Evolutionary conservation across 495 filamentous ascomycete species (phyloP).

Genomic region (Neurospora sp.): DNA sequence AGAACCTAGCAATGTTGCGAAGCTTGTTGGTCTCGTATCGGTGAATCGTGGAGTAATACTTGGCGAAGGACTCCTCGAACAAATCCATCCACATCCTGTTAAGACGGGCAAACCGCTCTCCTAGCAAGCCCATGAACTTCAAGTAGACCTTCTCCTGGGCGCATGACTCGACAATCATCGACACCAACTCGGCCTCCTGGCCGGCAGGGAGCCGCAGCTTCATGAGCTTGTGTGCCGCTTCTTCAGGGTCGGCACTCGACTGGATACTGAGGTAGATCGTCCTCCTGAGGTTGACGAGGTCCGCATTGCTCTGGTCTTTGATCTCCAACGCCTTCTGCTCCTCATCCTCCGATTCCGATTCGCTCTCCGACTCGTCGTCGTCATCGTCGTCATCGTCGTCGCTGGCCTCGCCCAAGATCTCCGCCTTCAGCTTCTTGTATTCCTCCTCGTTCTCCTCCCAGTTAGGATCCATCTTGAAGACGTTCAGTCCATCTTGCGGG

Average conservation of each 20-base stretch:
- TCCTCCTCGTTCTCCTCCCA: constrained; percentile 87
- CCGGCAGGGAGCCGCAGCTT: constrained; percentile 82
- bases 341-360: constrained; percentile 71
- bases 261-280: constrained; percentile 97
- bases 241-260: constrained; percentile 88
- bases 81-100: constrained; percentile 90
- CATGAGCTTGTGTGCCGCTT: constrained; percentile 91
- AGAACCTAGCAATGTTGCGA: constrained; percentile 90
- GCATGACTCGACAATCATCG: constrained; percentile 95
- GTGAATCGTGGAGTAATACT: constrained; percentile 96
- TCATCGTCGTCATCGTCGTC: constrained; percentile 64
- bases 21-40: constrained; percentile 90
- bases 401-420: constrained; percentile 87
- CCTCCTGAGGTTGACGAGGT: constrained; percentile 83
- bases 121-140: constrained; percentile 92
- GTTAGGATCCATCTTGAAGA: constrained; percentile 88
- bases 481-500: constrained; percentile 74
- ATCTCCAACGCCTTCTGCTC: constrained; percentile 70
- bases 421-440: constrained; percentile 79
- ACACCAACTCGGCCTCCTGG: constrained; percentile 79
- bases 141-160: constrained; percentile 91
- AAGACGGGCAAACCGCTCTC: constrained; percentile 88
- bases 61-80: constrained; percentile 77
- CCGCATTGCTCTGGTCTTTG: constrained; percentile 93
- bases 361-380: constrained; percentile 61